Conservation (phyloP, 2,329 filamentous ascomycete genomes). For the Nemania sp. region DNA sequence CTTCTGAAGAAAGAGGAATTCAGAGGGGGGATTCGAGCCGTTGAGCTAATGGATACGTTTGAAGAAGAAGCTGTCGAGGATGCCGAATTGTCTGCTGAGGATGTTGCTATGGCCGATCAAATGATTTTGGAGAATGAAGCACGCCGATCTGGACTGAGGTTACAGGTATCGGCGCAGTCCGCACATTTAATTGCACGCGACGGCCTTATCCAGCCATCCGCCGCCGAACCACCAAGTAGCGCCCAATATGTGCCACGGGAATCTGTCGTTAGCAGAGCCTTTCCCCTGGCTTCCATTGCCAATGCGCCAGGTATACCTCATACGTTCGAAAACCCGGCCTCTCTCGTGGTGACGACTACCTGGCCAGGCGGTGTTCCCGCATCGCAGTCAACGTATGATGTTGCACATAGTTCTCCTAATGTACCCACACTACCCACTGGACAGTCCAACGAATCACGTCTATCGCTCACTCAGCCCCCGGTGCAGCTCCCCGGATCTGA, state of each 20-base stretch:
- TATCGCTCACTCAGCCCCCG: conserved; percentile 2
- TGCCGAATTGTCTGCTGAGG: conserved; percentile 60
- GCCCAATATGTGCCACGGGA: not conserved
- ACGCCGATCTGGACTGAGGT: conserved; percentile 27
- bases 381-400: not conserved
- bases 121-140: conserved; percentile 37
- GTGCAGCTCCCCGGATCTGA: conserved; percentile 21
- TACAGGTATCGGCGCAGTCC: not conserved
- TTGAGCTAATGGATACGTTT: conserved; percentile 73
- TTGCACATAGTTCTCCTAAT: not conserved
- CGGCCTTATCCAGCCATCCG: not conserved
- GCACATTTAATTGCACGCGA: not conserved
- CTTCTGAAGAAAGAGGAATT: conserved; percentile 44
- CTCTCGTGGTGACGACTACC: not conserved
- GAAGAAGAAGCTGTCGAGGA: conserved; percentile 69
- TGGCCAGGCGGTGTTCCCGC: not conserved
- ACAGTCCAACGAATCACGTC: not conserved
- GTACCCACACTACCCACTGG: not conserved
- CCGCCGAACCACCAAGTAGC: not conserved
- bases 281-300: not conserved
- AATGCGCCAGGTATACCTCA: not conserved
- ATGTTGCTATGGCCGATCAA: conserved; percentile 58
- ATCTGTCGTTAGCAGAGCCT: not conserved
- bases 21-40: conserved; percentile 52
- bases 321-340: not conserved